Evolutionary conservation across 1,284 basidiomycete species (phyloP).

Genomic region (Pascua sp.): DNA sequence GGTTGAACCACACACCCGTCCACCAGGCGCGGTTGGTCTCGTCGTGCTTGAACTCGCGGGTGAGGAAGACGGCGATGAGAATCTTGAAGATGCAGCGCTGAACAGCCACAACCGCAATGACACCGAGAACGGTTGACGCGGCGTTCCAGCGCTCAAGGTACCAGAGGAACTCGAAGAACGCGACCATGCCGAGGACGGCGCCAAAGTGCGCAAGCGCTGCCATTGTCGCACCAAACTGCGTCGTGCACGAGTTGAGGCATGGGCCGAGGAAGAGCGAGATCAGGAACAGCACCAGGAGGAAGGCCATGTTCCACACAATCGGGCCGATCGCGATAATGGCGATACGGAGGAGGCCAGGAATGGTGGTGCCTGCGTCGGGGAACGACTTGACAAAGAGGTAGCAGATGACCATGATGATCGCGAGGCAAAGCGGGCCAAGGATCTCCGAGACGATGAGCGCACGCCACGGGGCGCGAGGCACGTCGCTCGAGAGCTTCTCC

Average conservation of each 20-base stretch:
- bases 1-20: conserved; percentile 91
- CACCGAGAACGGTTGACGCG: conserved; percentile 82
- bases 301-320: conserved; percentile 89
- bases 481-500: conserved; percentile 87
- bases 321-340: conserved; percentile 90
- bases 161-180: conserved; percentile 93
- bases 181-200: conserved; percentile 76
- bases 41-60: conserved; percentile 95
- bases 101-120: conserved; percentile 79
- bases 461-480: conserved; percentile 84
- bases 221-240: conserved; percentile 83
- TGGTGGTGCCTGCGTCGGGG: conserved; percentile 54
- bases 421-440: conserved; percentile 76
- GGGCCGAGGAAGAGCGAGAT: conserved; percentile 89
- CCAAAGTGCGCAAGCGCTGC: conserved; percentile 79
- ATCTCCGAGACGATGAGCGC: conserved; percentile 84
- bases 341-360: conserved; percentile 80
- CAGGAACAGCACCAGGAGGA: conserved; percentile 82
- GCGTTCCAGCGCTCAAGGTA: conserved; percentile 90
- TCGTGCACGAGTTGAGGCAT: conserved; percentile 70
- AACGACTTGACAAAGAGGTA: conserved; percentile 72
- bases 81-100: conserved; percentile 89
- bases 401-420: conserved; percentile 75
- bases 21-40: conserved; percentile 97
- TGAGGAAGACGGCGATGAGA: conserved; percentile 83